Evolutionary conservation across 148 eudicot genomes (phyloP), one percentile per base, ranked within the genome.

Genomic region (Polygonum aviculare): DNA sequence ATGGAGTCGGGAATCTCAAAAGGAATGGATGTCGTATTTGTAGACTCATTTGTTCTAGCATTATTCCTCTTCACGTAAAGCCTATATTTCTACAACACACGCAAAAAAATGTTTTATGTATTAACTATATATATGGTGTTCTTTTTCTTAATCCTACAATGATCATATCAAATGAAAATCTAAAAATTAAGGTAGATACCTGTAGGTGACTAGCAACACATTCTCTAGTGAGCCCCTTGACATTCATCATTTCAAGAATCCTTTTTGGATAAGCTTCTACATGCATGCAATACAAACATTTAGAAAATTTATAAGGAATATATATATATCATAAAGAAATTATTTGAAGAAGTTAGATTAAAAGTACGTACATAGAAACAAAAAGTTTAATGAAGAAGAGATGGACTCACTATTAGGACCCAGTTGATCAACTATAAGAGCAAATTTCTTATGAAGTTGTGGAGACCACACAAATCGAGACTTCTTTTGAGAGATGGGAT

Each of bases 201-300:
- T 94, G 98, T 52, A 94, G 89, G 80, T 94, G 98, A 90, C 98
- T 94, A 15, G 98, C 98, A 33, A 94, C 97, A 55, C 91, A 90
- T 81, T 94, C 98, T 78, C 98, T 88, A 1, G 97, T 91, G 33
- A 94, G 90, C 74, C 93, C 91, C 60, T 90, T 90, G 22, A 87
- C 97, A 55, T 87, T 86, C 98, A 94, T 94, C 59, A 87, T 36
- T 57, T 88, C 95, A 78, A 94, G 97, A 79, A 94, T 91, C 81
- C 86, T 94, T 81, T 94, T 94, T 6, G 97, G 97, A 69, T 88
- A 88, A 39, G 95, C 98, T 84, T 86, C 98, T 94, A 87, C 86
- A 74, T 26, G 31, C 31, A 26, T 26, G 31, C 31, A 26, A 26
- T 26, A 26, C 31, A 26, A 26, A 26, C 31, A 26, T 26, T 26